Conservation (phyloP, 139 green algal species). For the Tetradesmus lagerheimii region DNA sequence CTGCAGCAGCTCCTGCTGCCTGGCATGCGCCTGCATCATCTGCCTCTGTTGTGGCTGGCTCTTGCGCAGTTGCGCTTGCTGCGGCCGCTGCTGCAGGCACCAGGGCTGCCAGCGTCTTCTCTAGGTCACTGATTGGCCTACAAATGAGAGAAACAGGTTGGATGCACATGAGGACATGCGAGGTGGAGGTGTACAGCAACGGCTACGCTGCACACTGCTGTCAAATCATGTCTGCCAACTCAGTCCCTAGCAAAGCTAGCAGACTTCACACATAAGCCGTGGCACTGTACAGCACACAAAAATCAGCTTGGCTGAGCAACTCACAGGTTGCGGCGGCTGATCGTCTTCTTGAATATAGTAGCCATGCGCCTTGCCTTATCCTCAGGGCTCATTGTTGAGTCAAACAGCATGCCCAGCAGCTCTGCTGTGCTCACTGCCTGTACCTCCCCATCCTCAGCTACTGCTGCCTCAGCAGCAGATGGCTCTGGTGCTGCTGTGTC, state of each 20-base stretch:
- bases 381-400: background rate
- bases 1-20: background rate
- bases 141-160: background rate
- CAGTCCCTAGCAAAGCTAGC: background rate
- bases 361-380: conserved; percentile 1
- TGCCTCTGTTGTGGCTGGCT: background rate
- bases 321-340: conserved; percentile 34
- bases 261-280: background rate
- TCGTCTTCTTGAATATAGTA: conserved; percentile 4
- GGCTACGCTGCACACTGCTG: too few relatives aligned
- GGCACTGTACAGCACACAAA: background rate
- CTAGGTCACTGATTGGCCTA: background rate
- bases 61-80: background rate
- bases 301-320: too few relatives aligned
- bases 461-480: background rate
- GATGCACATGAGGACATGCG: too few relatives aligned
- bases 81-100: conserved; percentile 2
- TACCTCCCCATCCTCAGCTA: background rate
- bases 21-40: background rate
- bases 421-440: background rate
- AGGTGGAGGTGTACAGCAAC: too few relatives aligned
- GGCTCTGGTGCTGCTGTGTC: background rate
- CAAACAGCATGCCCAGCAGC: conserved; percentile 9
- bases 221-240: too few relatives aligned
- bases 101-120: conserved; percentile 1